These are phyloP conservation scores for Pouteria glomerata DNA, from an alignment of 148 eudicot genomes.

Conservation along the genomic window DNA sequence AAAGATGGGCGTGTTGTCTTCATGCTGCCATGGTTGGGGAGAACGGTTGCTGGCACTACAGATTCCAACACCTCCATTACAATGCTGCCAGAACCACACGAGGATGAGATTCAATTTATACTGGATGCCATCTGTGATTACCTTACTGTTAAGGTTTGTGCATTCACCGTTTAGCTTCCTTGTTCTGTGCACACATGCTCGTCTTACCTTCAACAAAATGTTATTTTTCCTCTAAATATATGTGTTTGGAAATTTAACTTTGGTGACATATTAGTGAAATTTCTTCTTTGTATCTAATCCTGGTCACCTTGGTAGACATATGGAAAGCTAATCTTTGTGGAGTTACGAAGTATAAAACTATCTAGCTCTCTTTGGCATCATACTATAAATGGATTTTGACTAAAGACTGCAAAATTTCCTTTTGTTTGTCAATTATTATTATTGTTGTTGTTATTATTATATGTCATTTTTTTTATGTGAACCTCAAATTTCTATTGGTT, in stretches of 20 bases:
- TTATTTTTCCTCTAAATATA: background rate
- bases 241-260: background rate
- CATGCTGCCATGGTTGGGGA: conserved; percentile 98
- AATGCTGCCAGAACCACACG: conserved; percentile 96
- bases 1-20: conserved; percentile 98
- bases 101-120: conserved; percentile 88
- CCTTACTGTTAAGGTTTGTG: conserved; percentile 5
- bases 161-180: background rate
- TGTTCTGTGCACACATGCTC: background rate
- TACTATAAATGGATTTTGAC: background rate
- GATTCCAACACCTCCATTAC: conserved; percentile 83
- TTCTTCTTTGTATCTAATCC: background rate
- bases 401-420: background rate
- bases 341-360: too few relatives aligned
- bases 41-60: conserved; percentile 97
- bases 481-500: too few relatives aligned
- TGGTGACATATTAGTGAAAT: background rate
- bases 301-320: too few relatives aligned
- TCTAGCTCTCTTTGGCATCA: background rate
- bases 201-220: background rate
- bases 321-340: too few relatives aligned
- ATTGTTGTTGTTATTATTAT: too few relatives aligned
- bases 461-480: too few relatives aligned
- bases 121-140: conserved; percentile 44
- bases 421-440: too few relatives aligned